Base-by-base conservation (phyloP, 139 green algal genomes). In the Diplosphaera chodatii region DNA sequence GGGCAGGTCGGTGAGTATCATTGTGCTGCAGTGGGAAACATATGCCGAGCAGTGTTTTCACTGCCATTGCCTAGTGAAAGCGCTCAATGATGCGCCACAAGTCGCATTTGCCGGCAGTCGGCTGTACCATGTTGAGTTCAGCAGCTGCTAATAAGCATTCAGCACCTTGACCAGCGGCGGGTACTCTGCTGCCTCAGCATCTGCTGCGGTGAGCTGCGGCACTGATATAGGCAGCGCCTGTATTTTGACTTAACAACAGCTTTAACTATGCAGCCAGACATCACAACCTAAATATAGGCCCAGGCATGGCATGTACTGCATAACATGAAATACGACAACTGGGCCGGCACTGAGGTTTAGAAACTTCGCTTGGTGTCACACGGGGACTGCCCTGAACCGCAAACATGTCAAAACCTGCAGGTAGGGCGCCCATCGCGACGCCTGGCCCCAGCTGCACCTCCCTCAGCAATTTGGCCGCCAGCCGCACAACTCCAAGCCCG, bases 391-490 rank as follows among this genome's bases (percentile, higher is more conserved):
- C n/a, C n/a, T n/a, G 6, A 10, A 20, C 8, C 8, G 37, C 6
- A 10, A 20, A 10, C n/a, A n/a, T n/a, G n/a, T 48, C n/a, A 6
- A 20, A 6, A 48, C 77, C 34, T 77, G 56, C 5, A 92, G 41
- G 84, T 92, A 94, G 0, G 87, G 72, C 6, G 66, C 55, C 83
- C 84, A 93, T 0, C 81, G 76, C 1, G 75, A 88, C 1, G 48
- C n/a, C 30, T 0, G 18, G 29, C 0, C 84, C 88, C 27, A 74
- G 55, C 16, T 71, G 71, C 27, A 68, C 32, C 69, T 90, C 70
- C n/a, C 76, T 31, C 75, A 93, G 81, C 82, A 96, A 80, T 75
- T 89, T 89, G 48, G 72, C 76, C 4, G 85, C 85, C 37, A 96
- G 78, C 2, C 87, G 82, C 32, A 92, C 82, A 29, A 78, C 86